Evolutionary conservation across 2,329 filamentous ascomycete genomes (phyloP).

Genomic region (Penicillium sp.): DNA sequence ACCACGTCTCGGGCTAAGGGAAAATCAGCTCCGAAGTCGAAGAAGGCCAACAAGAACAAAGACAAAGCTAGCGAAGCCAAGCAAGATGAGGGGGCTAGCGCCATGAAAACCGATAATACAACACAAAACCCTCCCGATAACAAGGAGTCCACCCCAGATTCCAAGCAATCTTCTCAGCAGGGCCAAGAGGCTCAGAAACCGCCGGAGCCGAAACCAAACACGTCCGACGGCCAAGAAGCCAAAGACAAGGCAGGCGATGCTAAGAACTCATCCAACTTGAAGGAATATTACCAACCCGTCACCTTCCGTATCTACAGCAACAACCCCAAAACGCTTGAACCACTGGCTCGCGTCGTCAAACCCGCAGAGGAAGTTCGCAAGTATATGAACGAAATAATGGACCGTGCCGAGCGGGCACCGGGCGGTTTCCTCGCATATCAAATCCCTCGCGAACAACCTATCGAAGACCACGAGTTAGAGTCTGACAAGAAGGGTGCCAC

Average conservation of each 20-base stretch:
- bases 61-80: slow-evolving; percentile 13
- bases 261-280: slow-evolving; percentile 32
- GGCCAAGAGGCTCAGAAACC: slow-evolving; percentile 21
- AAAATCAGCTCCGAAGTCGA: slow-evolving; percentile 41
- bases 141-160: slow-evolving; percentile 14
- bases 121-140: slow-evolving; percentile 7
- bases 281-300: slow-evolving; percentile 57
- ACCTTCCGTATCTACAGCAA: slow-evolving; percentile 63
- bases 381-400: slow-evolving; percentile 63
- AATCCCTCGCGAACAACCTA: slow-evolving; percentile 52
- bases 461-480: slow-evolving; percentile 35
- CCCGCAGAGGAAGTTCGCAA: slow-evolving; percentile 57
- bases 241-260: slow-evolving; percentile 15
- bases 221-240: not conserved
- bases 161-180: slow-evolving; percentile 13
- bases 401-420: slow-evolving; percentile 59
- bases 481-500: slow-evolving; percentile 27
- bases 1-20: slow-evolving; percentile 33
- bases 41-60: slow-evolving; percentile 41
- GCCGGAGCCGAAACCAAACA: not conserved
- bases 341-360: slow-evolving; percentile 61
- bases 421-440: slow-evolving; percentile 61
- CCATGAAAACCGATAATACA: slow-evolving; percentile 14
- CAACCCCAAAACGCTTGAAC: slow-evolving; percentile 58
- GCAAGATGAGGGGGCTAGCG: slow-evolving; percentile 13